Evolutionary conservation across 352 stramenopile genomes (phyloP).

Genomic region (Globisporangium emineosum): DNA sequence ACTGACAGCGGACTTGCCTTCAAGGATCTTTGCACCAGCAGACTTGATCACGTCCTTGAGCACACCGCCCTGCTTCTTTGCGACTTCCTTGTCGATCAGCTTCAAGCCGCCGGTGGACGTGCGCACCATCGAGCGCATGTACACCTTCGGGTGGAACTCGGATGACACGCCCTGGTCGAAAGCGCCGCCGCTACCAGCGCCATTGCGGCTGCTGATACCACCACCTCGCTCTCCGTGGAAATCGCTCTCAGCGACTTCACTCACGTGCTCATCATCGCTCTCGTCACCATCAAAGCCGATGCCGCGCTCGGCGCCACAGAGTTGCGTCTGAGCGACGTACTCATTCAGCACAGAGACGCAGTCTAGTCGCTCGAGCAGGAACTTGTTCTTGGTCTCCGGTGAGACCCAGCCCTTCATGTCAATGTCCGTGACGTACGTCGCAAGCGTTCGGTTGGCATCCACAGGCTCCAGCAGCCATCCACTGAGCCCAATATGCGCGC

Average conservation of each 20-base stretch:
- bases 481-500: conserved; percentile 58
- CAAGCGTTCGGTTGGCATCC: conserved; percentile 50
- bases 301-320: conserved; percentile 37
- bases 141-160: conserved; percentile 70
- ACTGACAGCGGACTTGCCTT: conserved; percentile 74
- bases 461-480: conserved; percentile 77
- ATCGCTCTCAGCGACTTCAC: conserved; percentile 33
- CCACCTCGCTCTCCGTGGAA: conserved; percentile 31
- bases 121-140: conserved; percentile 80
- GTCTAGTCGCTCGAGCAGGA: conserved; percentile 58
- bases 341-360: conserved; percentile 60
- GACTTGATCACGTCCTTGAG: conserved; percentile 86
- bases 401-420: conserved; percentile 57
- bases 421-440: conserved; percentile 74
- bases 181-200: conserved; percentile 26
- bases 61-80: conserved; percentile 83
- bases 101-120: conserved; percentile 73
- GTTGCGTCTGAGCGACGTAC: conserved; percentile 59
- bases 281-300: conserved; percentile 47
- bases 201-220: conserved; percentile 23
- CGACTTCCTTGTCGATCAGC: conserved; percentile 81
- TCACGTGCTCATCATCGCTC: conserved; percentile 32
- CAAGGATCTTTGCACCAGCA: conserved; percentile 58
- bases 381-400: conserved; percentile 36
- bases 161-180: conserved; percentile 21